phyloP scores from a whole-genome alignment of 768 basidiomycete genomes.

The Cantharellus cinnabarinus region DNA sequence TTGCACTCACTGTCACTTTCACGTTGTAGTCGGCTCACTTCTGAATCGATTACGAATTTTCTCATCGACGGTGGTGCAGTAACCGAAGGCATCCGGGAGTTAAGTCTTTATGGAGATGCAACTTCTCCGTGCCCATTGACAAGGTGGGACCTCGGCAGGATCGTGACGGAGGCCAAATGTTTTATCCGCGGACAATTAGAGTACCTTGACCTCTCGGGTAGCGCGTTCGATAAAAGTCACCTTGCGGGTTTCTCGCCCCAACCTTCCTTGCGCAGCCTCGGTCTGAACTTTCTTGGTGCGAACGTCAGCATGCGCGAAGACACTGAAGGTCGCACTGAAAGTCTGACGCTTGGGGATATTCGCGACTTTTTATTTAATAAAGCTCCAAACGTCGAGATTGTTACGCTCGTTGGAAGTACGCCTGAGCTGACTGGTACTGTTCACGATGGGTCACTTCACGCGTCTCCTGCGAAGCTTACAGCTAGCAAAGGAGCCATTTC shows the following conservation, averaged over 20 bases:
- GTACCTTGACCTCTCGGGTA: slow-evolving; percentile 80
- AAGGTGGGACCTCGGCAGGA: slow-evolving; percentile 39
- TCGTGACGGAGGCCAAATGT: slow-evolving; percentile 58
- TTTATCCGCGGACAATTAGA: slow-evolving; percentile 48
- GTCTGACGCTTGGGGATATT: slow-evolving; percentile 41
- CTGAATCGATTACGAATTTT: slow-evolving; percentile 55
- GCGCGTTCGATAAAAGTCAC: slow-evolving; percentile 31
- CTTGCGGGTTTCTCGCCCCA: slow-evolving; percentile 36
- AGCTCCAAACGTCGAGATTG: slow-evolving; percentile 61
- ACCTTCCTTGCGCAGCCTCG: slow-evolving; percentile 63
- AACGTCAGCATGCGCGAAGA: slow-evolving; percentile 33
- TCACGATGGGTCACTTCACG: background rate
- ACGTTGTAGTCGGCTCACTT: slow-evolving; percentile 67
- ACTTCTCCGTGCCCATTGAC: slow-evolving; percentile 61
- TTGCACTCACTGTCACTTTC: slow-evolving; percentile 67
- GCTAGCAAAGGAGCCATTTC: slow-evolving; percentile 21
- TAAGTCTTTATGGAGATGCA: slow-evolving; percentile 77
- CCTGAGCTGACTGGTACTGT: slow-evolving; percentile 30
- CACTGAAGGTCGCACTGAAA: slow-evolving; percentile 5
- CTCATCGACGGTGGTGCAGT: slow-evolving; percentile 41
- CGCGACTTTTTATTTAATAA: slow-evolving; percentile 46
- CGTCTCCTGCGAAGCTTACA: background rate
- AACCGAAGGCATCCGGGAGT: slow-evolving; percentile 34
- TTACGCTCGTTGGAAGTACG: slow-evolving; percentile 60
- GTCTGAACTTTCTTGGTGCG: slow-evolving; percentile 32